Percentiles rank a stretch among this genome's conserved stretches.
These are phyloP conservation scores for Aegilops bicornis DNA, from an alignment of 176 grass and related monocot species.

Conservation along the genomic window DNA sequence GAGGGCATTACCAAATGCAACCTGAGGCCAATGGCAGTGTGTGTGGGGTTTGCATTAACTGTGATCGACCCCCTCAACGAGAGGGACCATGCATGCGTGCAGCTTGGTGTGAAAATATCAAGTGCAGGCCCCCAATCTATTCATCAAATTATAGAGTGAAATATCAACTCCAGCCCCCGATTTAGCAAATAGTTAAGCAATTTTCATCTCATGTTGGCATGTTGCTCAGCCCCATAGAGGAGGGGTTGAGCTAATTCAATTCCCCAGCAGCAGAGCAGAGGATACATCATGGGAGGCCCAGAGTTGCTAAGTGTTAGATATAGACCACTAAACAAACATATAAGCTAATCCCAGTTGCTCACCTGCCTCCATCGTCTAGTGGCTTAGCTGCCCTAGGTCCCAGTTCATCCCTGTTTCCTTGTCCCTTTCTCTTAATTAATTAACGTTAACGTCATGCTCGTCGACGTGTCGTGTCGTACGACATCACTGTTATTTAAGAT, in stretches of 20 bases:
- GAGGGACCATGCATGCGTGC: slow-evolving; percentile 6
- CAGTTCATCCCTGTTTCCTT: slow-evolving; percentile 15
- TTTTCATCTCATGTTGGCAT: slow-evolving; percentile 2
- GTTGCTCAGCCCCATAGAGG: not conserved
- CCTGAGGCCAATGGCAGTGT: not conserved
- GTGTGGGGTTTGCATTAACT: slow-evolving; percentile 13
- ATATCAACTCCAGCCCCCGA: no score
- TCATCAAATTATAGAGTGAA: not conserved
- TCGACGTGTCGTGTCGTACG: not conserved
- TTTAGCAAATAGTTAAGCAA: no score
- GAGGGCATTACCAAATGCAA: not conserved
- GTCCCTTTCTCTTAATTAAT: not conserved
- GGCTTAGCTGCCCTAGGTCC: slow-evolving; percentile 24
- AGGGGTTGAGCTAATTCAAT: slow-evolving; percentile 11
- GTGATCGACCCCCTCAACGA: not conserved
- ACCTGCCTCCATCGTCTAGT: slow-evolving; percentile 12
- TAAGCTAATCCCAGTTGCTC: slow-evolving; percentile 26
- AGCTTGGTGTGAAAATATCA: not conserved
- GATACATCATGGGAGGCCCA: not conserved
- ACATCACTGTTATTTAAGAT: not conserved
- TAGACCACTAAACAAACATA: not conserved
- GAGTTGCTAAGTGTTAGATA: not conserved
- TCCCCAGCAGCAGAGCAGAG: not conserved
- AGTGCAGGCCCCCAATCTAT: not conserved
- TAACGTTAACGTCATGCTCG: not conserved